phyloP scores from a whole-genome alignment of 495 filamentous ascomycete species.

The Aspergillus baeticus region DNA sequence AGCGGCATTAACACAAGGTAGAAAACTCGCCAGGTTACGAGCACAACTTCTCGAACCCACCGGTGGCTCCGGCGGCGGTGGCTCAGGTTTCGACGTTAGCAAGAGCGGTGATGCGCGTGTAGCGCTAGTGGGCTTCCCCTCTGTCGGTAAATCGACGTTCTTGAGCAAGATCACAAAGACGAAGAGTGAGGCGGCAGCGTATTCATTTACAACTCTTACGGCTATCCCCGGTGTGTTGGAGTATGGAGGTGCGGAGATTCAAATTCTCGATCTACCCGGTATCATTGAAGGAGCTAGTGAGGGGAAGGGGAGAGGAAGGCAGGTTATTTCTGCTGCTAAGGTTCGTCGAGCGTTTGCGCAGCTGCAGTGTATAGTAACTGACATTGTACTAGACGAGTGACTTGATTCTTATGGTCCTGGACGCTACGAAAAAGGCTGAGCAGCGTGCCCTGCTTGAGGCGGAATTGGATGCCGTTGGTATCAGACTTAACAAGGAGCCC shows the following conservation, averaged over 20 bases:
- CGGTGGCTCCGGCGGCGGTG: constrained; percentile 72
- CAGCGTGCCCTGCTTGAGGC: constrained; percentile 87
- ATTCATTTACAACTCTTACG: constrained; percentile 96
- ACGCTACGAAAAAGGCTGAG: constrained; percentile 95
- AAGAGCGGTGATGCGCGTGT: constrained; percentile 98
- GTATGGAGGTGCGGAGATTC: constrained; percentile 97
- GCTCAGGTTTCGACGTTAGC: constrained; percentile 91
- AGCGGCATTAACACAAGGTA: constrained; percentile 2
- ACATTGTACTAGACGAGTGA: constrained; percentile 73
- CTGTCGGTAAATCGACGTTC: constrained; percentile 98
- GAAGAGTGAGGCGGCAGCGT: constrained; percentile 92
- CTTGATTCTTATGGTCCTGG: constrained; percentile 93
- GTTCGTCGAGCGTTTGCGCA: no score
- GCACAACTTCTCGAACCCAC: constrained; percentile 94
- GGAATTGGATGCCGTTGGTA: constrained; percentile 95
- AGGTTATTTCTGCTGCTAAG: constrained; percentile 98
- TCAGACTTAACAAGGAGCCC: constrained; percentile 87
- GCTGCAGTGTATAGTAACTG: no score
- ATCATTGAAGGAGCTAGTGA: constrained; percentile 98
- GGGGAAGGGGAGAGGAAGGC: constrained; percentile 92
- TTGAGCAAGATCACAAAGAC: constrained; percentile 99
- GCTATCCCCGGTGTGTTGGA: constrained; percentile 97
- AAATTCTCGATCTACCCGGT: constrained; percentile 96
- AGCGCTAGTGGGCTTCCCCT: constrained; percentile 95
- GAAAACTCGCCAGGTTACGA: constrained; percentile 89